A percentile compares a stretch with the other conserved stretches of the same genome.
Evolutionary conservation across 495 filamentous ascomycete genomes (phyloP).

Genomic region (Talaromyces liani): DNA sequence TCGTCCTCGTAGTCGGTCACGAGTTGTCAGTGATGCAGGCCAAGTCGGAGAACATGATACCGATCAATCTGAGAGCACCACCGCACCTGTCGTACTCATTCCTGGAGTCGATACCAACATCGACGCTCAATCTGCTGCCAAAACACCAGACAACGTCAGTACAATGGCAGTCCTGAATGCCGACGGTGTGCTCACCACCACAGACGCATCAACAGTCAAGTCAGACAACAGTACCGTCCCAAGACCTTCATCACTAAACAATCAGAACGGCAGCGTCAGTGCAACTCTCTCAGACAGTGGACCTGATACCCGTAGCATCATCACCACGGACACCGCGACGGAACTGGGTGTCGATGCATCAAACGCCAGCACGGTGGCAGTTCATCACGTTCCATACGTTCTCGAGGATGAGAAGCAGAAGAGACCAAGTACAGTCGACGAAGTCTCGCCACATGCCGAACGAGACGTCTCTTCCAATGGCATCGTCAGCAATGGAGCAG

Average conservation of each 20-base stretch:
- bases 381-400: constrained; percentile 1
- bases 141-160: constrained; percentile 18
- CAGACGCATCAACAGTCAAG: not conserved
- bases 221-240: not conserved
- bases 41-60: constrained; percentile 1
- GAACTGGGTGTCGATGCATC: not conserved
- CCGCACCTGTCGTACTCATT: constrained; percentile 1
- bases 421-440: not conserved
- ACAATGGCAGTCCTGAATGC: constrained; percentile 29
- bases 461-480: not conserved
- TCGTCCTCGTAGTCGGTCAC: constrained; percentile 3
- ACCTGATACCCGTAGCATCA: not conserved
- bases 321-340: not conserved
- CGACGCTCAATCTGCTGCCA: constrained; percentile 16
- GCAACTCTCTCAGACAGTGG: not conserved
- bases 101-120: constrained; percentile 13
- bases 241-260: not conserved
- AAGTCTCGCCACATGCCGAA: not conserved
- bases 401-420: not conserved
- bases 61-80: not conserved
- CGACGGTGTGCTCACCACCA: constrained; percentile 19
- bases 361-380: not conserved
- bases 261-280: not conserved
- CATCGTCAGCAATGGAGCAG: not conserved
- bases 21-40: constrained; percentile 9